phyloP scores from a whole-genome alignment of 129 eudicot species.

The Apium graveolens region DNA sequence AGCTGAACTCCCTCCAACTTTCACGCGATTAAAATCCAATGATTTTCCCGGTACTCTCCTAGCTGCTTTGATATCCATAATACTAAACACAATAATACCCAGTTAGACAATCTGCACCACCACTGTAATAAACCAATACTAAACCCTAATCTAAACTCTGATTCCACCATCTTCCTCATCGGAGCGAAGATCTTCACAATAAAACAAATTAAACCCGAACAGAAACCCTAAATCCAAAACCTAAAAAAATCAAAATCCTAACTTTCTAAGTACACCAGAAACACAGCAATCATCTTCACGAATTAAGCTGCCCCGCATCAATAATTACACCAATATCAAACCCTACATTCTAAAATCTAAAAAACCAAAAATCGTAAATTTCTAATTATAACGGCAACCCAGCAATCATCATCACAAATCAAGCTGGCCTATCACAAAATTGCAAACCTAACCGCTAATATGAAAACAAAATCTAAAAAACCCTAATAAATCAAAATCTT shows the following conservation, averaged over 20 bases:
- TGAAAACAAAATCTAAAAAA: too few relatives aligned
- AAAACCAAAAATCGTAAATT: background rate
- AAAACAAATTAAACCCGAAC: background rate
- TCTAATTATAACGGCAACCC: background rate
- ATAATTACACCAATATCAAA: background rate
- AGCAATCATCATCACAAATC: too few relatives aligned
- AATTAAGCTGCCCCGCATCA: background rate
- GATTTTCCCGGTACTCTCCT: background rate
- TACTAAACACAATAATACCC: background rate
- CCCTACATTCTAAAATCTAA: background rate
- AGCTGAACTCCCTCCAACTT: background rate
- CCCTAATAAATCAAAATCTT: too few relatives aligned
- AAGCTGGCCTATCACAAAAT: too few relatives aligned
- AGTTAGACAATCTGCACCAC: slow-evolving; percentile 1
- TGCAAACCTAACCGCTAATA: background rate
- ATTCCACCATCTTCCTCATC: background rate
- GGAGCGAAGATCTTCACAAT: background rate
- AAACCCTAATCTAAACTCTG: background rate
- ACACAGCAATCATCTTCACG: background rate
- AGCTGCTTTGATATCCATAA: slow-evolving; percentile 2
- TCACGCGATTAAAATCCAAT: background rate
- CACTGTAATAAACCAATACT: background rate
- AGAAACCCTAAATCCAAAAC: background rate
- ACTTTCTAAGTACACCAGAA: background rate
- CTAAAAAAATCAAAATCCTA: background rate